Percentiles rank a stretch among this genome's conserved stretches.
Evolutionary conservation across 2,329 filamentous ascomycete genomes (phyloP).

Genomic region (Esteya vermicola): DNA sequence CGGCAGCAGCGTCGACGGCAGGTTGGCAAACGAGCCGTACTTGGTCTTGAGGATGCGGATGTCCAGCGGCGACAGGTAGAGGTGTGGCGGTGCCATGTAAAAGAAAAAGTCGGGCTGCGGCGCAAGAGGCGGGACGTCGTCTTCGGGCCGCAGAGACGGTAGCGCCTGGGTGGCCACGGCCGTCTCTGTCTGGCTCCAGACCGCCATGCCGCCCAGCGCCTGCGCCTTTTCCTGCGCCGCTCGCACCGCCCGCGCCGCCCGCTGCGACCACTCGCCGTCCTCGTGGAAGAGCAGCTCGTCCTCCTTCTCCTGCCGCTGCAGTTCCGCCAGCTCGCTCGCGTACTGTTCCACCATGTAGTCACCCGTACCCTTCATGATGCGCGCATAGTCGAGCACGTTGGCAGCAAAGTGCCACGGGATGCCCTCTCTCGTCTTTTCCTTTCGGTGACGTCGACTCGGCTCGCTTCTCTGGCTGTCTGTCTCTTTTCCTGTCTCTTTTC

Average conservation of each 20-base stretch:
- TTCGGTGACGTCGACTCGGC: too few relatives aligned
- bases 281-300: constrained; percentile 87
- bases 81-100: constrained; percentile 74
- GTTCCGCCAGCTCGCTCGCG: constrained; percentile 60
- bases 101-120: constrained; percentile 56
- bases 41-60: constrained; percentile 85
- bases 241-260: constrained; percentile 61
- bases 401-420: constrained; percentile 92
- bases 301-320: constrained; percentile 66
- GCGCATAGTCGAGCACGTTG: constrained; percentile 86
- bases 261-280: constrained; percentile 83
- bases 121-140: constrained; percentile 20
- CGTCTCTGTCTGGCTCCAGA: constrained; percentile 6
- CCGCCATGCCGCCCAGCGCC: constrained; percentile 23
- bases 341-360: constrained; percentile 77
- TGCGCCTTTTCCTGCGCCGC: constrained; percentile 61
- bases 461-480: too few relatives aligned
- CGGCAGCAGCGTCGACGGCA: constrained; percentile 75
- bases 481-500: neutral
- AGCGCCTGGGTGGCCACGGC: neutral
- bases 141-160: constrained; percentile 20
- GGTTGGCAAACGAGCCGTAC: constrained; percentile 68
- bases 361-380: constrained; percentile 86
- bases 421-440: constrained; percentile 5
- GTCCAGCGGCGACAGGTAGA: constrained; percentile 80